Evolutionary conservation across 2,329 filamentous ascomycete genomes (phyloP), one percentile per base, ranked within the genome.

Genomic region (Fusarium anguioides): DNA sequence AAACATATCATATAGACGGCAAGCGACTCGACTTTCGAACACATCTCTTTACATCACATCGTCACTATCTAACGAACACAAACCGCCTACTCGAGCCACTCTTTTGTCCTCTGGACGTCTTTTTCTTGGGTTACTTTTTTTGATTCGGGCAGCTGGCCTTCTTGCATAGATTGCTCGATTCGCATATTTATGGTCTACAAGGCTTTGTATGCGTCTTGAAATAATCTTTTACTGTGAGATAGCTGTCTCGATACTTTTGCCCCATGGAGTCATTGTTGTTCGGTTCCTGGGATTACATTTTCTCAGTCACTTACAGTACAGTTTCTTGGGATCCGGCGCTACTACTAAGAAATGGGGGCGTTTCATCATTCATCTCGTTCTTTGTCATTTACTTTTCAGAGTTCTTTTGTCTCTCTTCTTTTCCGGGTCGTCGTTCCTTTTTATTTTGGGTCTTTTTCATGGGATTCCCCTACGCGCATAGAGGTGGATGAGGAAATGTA

Each of bases 1-100:
- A 63, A 69, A 60, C 59, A 69, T 64, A 69, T 47, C 66, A 75
- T 73, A 77, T 77, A 76, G 75, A 77, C 74, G 71, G 73, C 66
- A 70, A 70, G 64, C 75, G 69, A 72, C 66, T 72, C 66, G 60
- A 58, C 50, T 64, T 68, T 60, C 55, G 36, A 68, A 58, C 61
- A 54, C 58, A 60, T 69, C 49, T 66, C 40, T 56, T 66, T 66
- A 56, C 42, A 57, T 59, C 39, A 56, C 42, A 57, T 59, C 39
- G 51, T 50, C 49, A 53, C 60, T 33, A 64, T 60, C 47, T 58
- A 52, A 64, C 56, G 40, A 60, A n/a, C n/a, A n/a, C n/a, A n/a
- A 47, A 54, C n/a, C 48, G 52, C 61, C 61, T 24, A 71, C 68
- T 57, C 51, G 50, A 57, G 56, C 59, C 64, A 65, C 62, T 67